phyloP scores from a whole-genome alignment of 1,284 basidiomycete genomes.

The Porodaedalea pini region DNA sequence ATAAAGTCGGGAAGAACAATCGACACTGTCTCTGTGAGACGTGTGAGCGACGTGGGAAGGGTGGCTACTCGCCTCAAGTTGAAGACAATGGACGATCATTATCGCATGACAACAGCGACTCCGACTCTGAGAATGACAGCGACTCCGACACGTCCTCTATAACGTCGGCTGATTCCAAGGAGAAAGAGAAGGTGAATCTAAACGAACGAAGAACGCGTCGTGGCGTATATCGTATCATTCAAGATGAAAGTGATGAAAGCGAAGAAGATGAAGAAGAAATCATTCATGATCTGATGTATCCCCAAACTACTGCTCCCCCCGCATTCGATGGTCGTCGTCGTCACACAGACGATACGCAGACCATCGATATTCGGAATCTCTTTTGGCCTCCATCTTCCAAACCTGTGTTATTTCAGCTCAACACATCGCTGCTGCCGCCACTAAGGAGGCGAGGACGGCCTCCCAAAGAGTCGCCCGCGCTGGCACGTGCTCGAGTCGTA shows the following conservation, averaged over 20 bases:
- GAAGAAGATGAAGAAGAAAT: conserved; percentile 46
- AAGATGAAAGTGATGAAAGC: conserved; percentile 50
- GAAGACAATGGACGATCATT: conserved; percentile 44
- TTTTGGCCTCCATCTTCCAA: background rate
- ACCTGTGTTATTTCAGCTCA: background rate
- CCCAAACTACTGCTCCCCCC: too few relatives aligned
- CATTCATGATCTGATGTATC: conserved; percentile 32
- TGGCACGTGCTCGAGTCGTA: conserved; percentile 26
- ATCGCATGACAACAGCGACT: conserved; percentile 24
- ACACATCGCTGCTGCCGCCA: background rate
- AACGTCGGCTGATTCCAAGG: conserved; percentile 40
- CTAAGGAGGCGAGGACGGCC: conserved; percentile 4
- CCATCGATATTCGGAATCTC: too few relatives aligned
- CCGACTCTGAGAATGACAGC: conserved; percentile 46
- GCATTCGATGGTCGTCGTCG: conserved; percentile 42
- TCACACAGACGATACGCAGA: conserved; percentile 50
- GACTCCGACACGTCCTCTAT: conserved; percentile 33
- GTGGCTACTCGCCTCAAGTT: conserved; percentile 66
- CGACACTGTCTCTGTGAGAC: conserved; percentile 86
- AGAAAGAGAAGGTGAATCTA: conserved; percentile 41
- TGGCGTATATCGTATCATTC: conserved; percentile 68
- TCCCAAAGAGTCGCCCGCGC: conserved; percentile 14
- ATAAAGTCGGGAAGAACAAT: conserved; percentile 79
- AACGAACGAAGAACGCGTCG: conserved; percentile 74
- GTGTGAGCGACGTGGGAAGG: conserved; percentile 73